Evolutionary conservation across 805 yeast species (phyloP), one percentile per base, ranked within the genome.

Genomic region (Metschnikowia amazonensis): DNA sequence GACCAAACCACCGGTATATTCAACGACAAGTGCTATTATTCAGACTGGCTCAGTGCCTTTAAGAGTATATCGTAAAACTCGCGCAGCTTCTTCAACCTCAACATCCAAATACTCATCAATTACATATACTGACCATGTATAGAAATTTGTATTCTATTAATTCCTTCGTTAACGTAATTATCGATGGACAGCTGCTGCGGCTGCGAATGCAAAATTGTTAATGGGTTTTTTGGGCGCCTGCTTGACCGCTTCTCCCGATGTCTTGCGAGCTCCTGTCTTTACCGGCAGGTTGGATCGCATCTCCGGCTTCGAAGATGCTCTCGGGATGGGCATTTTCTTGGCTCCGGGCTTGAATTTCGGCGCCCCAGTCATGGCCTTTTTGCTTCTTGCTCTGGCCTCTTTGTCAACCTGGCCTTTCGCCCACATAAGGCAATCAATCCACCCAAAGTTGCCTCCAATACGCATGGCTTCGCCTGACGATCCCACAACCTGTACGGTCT

Each of bases 361-460:
- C 25, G 32, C 33, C 14, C 6, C 24, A 5, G 18, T 18, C 29
- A 23, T 25, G 9, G 16, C 21, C 29, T 25, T 21, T 14, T 35
- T 35, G 13, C 33, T 46, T 16, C 30, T 43, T 10, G 37, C 33
- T 32, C 27, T 38, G 38, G 33, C 24, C 20, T 48, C 47, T 33
- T 47, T 48, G 31, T 50, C 55, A 32, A 50, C 65, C 56, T 82
- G 56, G 40, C 82, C 80, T 53, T 84, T 81, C 2, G 89, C 86
- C 51, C 77, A 76, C 51, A 85, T 66, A 47, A 85, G 70, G 42
- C 89, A 77, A 39, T 82, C 85, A 11, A 85, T 82, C 92, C 92
- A 85, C 3, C 79, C 75, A 36, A 77, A 72, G 4, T 69, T 62
- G 8, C 59, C 60, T 21, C 84, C 84, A 11, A 79, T 63, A 31